Evolutionary conservation across 768 basidiomycete genomes (phyloP).

Genomic region (Calocera cornea): DNA sequence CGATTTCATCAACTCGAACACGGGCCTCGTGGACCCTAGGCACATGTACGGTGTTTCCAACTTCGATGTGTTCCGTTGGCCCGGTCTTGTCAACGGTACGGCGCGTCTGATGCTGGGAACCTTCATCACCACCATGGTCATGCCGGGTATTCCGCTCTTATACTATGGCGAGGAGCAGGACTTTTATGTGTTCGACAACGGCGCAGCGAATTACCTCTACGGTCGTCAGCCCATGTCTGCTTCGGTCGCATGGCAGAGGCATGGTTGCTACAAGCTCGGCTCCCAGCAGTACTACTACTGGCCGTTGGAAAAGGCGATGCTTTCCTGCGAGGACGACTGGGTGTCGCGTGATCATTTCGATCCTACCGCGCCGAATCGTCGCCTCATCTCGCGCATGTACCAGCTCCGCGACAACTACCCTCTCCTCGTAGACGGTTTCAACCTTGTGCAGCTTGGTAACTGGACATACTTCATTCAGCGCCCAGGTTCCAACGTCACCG

Average conservation of each 20-base stretch:
- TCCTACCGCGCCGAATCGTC: conserved; percentile 64
- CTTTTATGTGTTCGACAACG: conserved; percentile 75
- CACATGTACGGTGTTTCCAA: conserved; percentile 91
- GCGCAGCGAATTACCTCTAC: conserved; percentile 75
- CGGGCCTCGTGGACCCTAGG: conserved; percentile 55
- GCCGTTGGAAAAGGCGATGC: conserved; percentile 60
- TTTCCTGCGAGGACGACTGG: conserved; percentile 83
- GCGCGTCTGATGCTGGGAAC: conserved; percentile 60
- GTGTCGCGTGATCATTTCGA: conserved; percentile 92
- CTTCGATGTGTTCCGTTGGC: conserved; percentile 93
- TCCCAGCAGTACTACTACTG: conserved; percentile 91
- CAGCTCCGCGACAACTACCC: conserved; percentile 54
- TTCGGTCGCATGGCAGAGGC: conserved; percentile 77
- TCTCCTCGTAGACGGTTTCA: conserved; percentile 73
- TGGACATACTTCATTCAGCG: conserved; percentile 69
- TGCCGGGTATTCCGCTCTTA: conserved; percentile 79
- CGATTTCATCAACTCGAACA: conserved; percentile 66
- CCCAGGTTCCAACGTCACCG: conserved; percentile 71
- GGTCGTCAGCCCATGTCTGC: conserved; percentile 86
- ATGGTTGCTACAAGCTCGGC: conserved; percentile 83
- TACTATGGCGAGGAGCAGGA: conserved; percentile 87
- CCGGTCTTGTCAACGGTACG: conserved; percentile 71
- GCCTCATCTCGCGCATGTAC: conserved; percentile 59
- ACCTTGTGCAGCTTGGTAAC: conserved; percentile 70
- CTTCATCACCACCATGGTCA: conserved; percentile 63